Evolutionary conservation across 495 filamentous ascomycete genomes (phyloP), one percentile per base, ranked within the genome.

Genomic region (Hypoxylon fuscum): DNA sequence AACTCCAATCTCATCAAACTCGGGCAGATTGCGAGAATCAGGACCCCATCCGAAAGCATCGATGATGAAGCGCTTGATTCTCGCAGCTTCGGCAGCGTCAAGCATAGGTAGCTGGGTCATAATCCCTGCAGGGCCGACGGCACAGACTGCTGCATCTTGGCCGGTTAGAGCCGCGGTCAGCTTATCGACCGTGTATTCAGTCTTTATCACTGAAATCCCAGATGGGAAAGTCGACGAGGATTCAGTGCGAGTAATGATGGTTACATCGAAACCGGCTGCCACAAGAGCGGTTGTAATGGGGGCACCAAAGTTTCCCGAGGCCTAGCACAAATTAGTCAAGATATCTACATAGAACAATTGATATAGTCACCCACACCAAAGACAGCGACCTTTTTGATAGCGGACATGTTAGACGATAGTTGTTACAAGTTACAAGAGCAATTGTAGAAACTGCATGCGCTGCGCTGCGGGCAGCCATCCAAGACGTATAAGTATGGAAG

Each of bases 1-100:
- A 5, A 51, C 58, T 11, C 64, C 57, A 2, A 68, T 66, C n/a
- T 44, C n/a, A 11, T 49, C 29, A 34, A 70, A 68, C 17, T 70
- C 69, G 11, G 61, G 61, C 21, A 68, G 40, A 22, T 37, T 61
- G 1, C 23, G 21, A 18, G 53, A 48, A 52, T 83, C 70, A 9
- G 65, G 62, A 9, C 86, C 74, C 40, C 67, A 73, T 32, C 84
- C 83, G 44, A 79, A 87, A 31, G 83, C 81, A 32, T 79, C 78
- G 0, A 83, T 78, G 17, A 87, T 69, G 59, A 81, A 83, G 18
- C 82, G 76, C 60, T 72, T 66, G 1, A 85, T 78, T 1, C 76
- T 72, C 0, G 81, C 81, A 3, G 72, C 70, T 11, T 75, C 70
- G n/a, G 82, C 77, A 3, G 84, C 85, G 17, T 84, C 80, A 29